These are phyloP conservation scores for Hysterangium stoloniferum DNA, from an alignment of 768 basidiomycete species.

Conservation along the genomic window DNA sequence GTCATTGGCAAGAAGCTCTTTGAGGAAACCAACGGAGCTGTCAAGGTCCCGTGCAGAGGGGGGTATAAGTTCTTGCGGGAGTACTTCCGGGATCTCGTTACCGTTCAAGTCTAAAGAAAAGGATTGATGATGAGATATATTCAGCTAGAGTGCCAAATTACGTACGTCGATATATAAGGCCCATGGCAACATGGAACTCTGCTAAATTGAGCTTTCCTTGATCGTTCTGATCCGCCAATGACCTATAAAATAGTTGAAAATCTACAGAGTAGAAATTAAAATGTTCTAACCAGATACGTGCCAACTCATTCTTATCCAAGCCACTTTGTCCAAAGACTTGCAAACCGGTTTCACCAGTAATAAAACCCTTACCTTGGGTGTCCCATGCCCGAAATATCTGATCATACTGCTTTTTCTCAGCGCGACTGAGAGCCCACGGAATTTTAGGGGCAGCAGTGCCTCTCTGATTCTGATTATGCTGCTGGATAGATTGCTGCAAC, in stretches of 20 bases:
- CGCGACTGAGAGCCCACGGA: constrained; percentile 79
- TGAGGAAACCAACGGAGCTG: constrained; percentile 82
- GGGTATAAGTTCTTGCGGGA: constrained; percentile 86
- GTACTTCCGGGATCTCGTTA: constrained; percentile 76
- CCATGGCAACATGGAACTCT: constrained; percentile 99
- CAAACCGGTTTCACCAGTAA: constrained; percentile 73
- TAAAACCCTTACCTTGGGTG: constrained; percentile 68
- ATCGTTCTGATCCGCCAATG: constrained; percentile 85
- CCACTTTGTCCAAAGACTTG: constrained; percentile 96
- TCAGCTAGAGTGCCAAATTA: constrained; percentile 15
- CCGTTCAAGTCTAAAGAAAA: constrained; percentile 71
- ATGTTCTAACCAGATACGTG: constrained; percentile 76
- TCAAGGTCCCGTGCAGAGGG: constrained; percentile 88
- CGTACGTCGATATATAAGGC: constrained; percentile 91
- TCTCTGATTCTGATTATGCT: constrained; percentile 69
- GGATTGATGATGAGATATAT: not conserved
- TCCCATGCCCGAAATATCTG: constrained; percentile 98
- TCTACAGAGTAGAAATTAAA: constrained; percentile 3
- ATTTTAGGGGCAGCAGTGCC: constrained; percentile 61
- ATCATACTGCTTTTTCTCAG: constrained; percentile 95
- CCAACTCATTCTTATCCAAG: constrained; percentile 79
- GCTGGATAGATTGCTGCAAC: constrained; percentile 80
- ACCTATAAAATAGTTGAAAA: constrained; percentile 42
- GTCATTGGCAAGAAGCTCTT: constrained; percentile 82
- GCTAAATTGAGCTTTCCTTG: constrained; percentile 91